Evolutionary conservation across 1,284 basidiomycete species (phyloP).

Genomic region (Entoloma clypeatum): DNA sequence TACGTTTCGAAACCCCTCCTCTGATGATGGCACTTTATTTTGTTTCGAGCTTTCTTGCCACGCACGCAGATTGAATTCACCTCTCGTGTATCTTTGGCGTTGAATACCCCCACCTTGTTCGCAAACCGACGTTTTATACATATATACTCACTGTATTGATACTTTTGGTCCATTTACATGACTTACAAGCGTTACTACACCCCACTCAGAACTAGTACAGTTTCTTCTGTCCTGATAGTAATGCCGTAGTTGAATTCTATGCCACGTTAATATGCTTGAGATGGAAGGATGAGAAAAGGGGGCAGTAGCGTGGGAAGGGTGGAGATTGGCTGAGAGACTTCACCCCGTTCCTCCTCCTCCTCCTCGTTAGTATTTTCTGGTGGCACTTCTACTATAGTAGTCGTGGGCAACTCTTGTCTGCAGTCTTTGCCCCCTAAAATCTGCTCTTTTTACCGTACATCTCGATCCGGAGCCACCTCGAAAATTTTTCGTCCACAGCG

Average conservation of each 20-base stretch:
- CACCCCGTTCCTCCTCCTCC: constrained; percentile 34
- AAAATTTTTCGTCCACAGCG: constrained; percentile 28
- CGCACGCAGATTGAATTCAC: constrained; percentile 19
- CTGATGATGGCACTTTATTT: not conserved
- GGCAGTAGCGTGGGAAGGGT: constrained; percentile 33
- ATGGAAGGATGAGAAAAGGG: constrained; percentile 15
- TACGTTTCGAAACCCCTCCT: not conserved
- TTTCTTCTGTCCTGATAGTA: constrained; percentile 1
- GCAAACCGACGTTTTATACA: constrained; percentile 16
- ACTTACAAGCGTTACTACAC: constrained; percentile 2
- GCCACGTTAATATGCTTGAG: constrained; percentile 5
- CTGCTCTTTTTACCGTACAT: constrained; percentile 26
- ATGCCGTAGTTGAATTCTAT: constrained; percentile 9
- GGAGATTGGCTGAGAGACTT: constrained; percentile 25
- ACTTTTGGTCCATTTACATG: constrained; percentile 16
- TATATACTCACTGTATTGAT: constrained; percentile 14
- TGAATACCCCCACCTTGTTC: constrained; percentile 14
- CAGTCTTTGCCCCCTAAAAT: constrained; percentile 37
- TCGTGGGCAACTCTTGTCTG: constrained; percentile 36
- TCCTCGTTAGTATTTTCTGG: constrained; percentile 41
- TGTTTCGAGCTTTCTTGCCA: constrained; percentile 10
- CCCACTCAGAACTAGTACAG: constrained; percentile 6
- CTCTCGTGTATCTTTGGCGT: constrained; percentile 17
- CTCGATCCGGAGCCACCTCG: constrained; percentile 20
- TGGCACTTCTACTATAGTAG: constrained; percentile 37